Conservation (phyloP, 148 eudicot species). For the Camellia granthamiana region DNA sequence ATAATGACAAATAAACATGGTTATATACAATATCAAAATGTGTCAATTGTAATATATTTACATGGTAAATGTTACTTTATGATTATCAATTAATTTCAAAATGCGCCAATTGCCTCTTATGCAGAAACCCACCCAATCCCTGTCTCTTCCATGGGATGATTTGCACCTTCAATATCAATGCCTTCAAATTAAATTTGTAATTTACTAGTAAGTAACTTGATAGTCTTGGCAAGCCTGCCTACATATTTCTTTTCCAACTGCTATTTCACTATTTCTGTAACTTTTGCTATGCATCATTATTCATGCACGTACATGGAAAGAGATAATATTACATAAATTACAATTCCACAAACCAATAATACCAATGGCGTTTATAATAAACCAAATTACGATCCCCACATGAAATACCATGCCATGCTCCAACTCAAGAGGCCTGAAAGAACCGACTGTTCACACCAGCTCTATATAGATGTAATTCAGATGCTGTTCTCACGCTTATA, state of each 20-base stretch:
- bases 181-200: too few species aligned
- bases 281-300: not conserved
- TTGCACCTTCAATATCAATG: too few species aligned
- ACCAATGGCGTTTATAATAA: not conserved
- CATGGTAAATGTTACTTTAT: not conserved
- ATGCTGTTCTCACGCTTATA: constrained; percentile 35
- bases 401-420: not conserved
- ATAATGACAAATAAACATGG: too few species aligned
- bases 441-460: constrained; percentile 78
- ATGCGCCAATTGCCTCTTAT: too few species aligned
- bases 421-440: constrained; percentile 27
- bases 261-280: not conserved
- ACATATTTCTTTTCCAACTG: not conserved
- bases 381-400: not conserved
- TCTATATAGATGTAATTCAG: constrained; percentile 57
- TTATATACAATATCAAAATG: not conserved
- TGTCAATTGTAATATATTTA: not conserved
- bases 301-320: not conserved
- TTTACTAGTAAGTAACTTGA: too few species aligned
- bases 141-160: too few species aligned
- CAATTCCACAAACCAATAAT: not conserved
- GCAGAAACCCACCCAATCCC: too few species aligned
- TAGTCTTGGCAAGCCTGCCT: not conserved
- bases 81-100: not conserved
- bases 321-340: constrained; percentile 5